Conservation (phyloP, 1,139 yeast species). For the Petasospora rhodanensis region DNA sequence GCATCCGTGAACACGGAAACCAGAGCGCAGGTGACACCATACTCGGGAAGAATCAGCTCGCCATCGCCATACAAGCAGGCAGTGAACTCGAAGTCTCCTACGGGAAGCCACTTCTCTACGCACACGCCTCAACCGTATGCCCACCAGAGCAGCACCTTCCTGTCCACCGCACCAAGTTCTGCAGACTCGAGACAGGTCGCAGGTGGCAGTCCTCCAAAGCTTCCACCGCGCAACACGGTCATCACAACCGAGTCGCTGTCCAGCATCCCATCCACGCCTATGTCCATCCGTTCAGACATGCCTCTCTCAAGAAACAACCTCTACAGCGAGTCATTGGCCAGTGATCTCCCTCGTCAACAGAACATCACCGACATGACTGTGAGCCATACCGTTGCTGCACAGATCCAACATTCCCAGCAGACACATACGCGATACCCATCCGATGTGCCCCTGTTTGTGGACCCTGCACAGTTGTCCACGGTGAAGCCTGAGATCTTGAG, state of each 20-base stretch:
- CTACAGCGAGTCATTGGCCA: too few species aligned
- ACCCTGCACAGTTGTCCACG: constrained; percentile 64
- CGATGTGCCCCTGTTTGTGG: constrained; percentile 47
- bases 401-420: constrained; percentile 3
- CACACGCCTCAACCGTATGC: not conserved
- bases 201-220: too few species aligned
- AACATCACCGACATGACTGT: constrained; percentile 9
- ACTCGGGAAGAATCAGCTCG: constrained; percentile 16
- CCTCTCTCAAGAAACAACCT: constrained; percentile 11
- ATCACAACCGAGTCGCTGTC: too few species aligned
- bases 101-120: constrained; percentile 1
- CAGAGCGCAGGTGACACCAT: constrained; percentile 13
- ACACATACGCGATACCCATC: constrained; percentile 19
- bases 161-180: too few species aligned
- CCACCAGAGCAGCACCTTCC: not conserved
- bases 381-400: constrained; percentile 4
- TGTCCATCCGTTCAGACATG: not conserved
- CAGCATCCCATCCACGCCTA: too few species aligned
- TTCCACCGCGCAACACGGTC: too few species aligned
- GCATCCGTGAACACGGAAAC: constrained; percentile 1
- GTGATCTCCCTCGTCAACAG: constrained; percentile 8
- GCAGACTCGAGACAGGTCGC: too few species aligned
- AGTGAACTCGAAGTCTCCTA: constrained; percentile 5
- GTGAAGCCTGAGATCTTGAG: constrained; percentile 56
- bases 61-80: constrained; percentile 6